Evolutionary conservation across 1,139 yeast genomes (phyloP), one percentile per base, ranked within the genome.

Genomic region (Geotrichum bryndzae): DNA sequence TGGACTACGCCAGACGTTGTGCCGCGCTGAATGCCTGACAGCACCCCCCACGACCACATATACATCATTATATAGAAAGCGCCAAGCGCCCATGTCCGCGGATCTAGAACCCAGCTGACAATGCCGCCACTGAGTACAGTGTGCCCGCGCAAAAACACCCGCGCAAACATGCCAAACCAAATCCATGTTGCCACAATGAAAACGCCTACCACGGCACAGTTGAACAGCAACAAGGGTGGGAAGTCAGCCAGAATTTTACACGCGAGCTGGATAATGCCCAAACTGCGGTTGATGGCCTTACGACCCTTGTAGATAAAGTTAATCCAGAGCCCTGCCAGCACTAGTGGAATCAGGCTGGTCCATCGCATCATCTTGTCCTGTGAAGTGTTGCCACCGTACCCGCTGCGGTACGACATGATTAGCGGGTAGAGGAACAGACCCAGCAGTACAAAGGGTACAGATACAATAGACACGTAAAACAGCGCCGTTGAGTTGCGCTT

Each of bases 21-120:
- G 33, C 71, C 69, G 23, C 77, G 70, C 63, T 76, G 77, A 51
- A 77, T 66, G 4, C 78, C 78, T 54, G 75, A 69, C 13, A 78
- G 63, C 23, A 78, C 74, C 0, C 77, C 77, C 76, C 79, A 76
- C 0, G 80, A 75, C 81, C 81, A 78, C 46, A 78, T 64, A 64
- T 74, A 77, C 73, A 76, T 72, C 35, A 77, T 65, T 2, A 74
- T 66, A 66, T 76, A 76, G 64, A 74, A 73, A 5, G 70, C 71
- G 1, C 76, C 79, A 0, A 77, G 68, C 3, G 69, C 59, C 71
- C 77, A 75, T 2, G 76, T 69, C 50, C 69, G 68, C 33, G 72
- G 67, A 54, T 70, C 73, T 54, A 73, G 64, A n/a, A 73, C 68
- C 76, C 76, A 73, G 48, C 61, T 60, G 15, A 68, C 38, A 22